Evolutionary conservation across 169 alveolate species (phyloP), one percentile per base, ranked within the genome.

Genomic region (Ichthyophthirius multifiliis): DNA sequence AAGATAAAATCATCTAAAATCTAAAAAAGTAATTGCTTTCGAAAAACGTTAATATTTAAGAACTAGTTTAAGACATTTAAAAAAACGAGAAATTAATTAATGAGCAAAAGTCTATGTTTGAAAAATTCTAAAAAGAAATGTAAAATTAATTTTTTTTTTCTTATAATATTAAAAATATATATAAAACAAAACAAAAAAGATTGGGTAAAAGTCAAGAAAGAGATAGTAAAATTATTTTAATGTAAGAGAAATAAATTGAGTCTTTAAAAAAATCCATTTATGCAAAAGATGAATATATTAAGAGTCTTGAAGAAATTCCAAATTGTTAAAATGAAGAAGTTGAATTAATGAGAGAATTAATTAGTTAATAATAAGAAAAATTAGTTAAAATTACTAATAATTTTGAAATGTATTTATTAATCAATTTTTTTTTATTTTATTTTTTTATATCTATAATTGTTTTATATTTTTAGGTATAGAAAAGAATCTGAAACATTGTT

Each of bases 391-490:
- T 55, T 10, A 23, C 71, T 20, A 15, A 55, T 12, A 55, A 55
- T 23, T 55, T 55, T 55, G 71, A 55, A 55, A 39, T 34, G 71
- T 55, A 55, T n/a, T n/a, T n/a, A n/a, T n/a, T n/a, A n/a, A n/a
- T n/a, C n/a, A n/a, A n/a, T n/a, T n/a, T n/a, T n/a, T n/a, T n/a
- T n/a, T n/a, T n/a, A n/a, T n/a, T n/a, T n/a, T n/a, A n/a, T n/a
- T n/a, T n/a, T n/a, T n/a, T n/a, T n/a, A n/a, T n/a, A n/a, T n/a
- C n/a, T n/a, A n/a, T n/a, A n/a, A n/a, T n/a, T n/a, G n/a, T n/a
- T n/a, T n/a, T n/a, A n/a, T n/a, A n/a, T n/a, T n/a, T n/a, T n/a
- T n/a, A n/a, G n/a, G n/a, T n/a, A n/a, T n/a, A n/a, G n/a, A n/a
- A n/a, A n/a, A n/a, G n/a, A n/a, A n/a, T n/a, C n/a, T n/a, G n/a